phyloP scores from a whole-genome alignment of 345 rosid genomes.

The Acer yangbiense region DNA sequence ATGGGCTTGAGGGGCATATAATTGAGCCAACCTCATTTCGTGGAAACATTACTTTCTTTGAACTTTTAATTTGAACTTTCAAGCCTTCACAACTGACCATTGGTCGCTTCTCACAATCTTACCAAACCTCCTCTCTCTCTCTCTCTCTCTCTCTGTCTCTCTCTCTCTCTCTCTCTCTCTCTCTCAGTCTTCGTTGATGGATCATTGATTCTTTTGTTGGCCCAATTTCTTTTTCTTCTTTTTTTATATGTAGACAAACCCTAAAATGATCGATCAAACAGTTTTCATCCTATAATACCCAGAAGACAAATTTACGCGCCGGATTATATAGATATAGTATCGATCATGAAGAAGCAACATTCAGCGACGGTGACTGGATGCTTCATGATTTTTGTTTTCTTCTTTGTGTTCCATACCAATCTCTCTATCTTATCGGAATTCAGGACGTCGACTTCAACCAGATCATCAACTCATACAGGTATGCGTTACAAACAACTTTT shows the following conservation, averaged over 20 bases:
- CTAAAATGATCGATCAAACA: neutral
- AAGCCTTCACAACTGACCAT: neutral
- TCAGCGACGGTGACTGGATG: neutral
- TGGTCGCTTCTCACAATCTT: neutral
- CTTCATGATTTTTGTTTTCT: neutral
- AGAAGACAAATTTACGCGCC: neutral
- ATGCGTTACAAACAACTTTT: neutral
- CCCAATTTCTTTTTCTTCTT: no score
- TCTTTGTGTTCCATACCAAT: neutral
- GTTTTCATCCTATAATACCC: neutral
- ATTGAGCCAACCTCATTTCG: no score
- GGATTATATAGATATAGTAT: no score
- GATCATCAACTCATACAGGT: neutral
- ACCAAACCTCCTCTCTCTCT: neutral
- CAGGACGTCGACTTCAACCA: neutral
- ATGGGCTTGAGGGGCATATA: no score
- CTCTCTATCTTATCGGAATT: neutral
- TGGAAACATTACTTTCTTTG: no score
- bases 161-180: neutral
- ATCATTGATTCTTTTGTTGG: no score
- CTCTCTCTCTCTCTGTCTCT: no score
- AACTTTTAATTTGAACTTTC: no score
- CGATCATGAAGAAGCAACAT: constrained; percentile 15
- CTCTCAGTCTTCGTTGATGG: neutral
- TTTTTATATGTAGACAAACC: no score